A percentile compares a stretch with the other conserved stretches of the same genome.
Conservation (phyloP, 108 stramenopile genomes). For the Nannochloropsis oceanica region DNA sequence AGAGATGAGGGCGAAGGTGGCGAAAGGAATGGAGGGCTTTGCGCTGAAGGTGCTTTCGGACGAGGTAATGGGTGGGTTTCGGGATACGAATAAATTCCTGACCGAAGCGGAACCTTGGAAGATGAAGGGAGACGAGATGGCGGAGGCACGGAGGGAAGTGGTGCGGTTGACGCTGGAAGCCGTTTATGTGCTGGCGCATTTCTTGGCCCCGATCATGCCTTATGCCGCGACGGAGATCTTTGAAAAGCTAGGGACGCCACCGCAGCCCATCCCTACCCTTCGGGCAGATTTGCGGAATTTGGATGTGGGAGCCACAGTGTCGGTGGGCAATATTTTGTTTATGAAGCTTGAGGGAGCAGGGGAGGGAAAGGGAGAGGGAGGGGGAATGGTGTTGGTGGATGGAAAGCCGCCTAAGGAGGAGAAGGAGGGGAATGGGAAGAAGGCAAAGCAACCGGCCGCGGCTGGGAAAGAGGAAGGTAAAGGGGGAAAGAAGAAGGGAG, state of each 20-base stretch:
- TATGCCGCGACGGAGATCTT: constrained; percentile 61
- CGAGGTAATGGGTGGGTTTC: constrained; percentile 35
- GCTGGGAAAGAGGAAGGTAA: not conserved
- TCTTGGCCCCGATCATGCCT: constrained; percentile 78
- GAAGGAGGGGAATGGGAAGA: not conserved
- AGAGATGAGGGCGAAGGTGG: not conserved
- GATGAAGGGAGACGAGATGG: constrained; percentile 67
- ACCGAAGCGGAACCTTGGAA: constrained; percentile 90
- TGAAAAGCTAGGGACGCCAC: constrained; percentile 40
- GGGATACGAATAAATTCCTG: constrained; percentile 81
- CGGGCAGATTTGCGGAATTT: constrained; percentile 13
- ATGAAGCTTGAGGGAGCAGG: constrained; percentile 7
- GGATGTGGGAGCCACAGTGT: constrained; percentile 1
- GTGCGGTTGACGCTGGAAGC: constrained; percentile 83
- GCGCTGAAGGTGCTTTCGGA: constrained; percentile 15
- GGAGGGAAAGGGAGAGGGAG: not conserved
- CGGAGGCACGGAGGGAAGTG: constrained; percentile 50
- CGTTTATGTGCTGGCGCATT: constrained; percentile 73
- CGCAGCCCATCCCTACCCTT: not conserved
- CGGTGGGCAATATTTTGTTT: constrained; percentile 12
- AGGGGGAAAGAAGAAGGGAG: not conserved
- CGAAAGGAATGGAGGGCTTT: not conserved
- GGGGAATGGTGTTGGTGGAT: too few relatives aligned
- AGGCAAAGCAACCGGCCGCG: not conserved
- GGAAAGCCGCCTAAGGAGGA: not conserved